A percentile compares a stretch with the other conserved stretches of the same genome.
Evolutionary conservation across 176 grass and related monocot species (phyloP).

Genomic region (Otatea glauca): DNA sequence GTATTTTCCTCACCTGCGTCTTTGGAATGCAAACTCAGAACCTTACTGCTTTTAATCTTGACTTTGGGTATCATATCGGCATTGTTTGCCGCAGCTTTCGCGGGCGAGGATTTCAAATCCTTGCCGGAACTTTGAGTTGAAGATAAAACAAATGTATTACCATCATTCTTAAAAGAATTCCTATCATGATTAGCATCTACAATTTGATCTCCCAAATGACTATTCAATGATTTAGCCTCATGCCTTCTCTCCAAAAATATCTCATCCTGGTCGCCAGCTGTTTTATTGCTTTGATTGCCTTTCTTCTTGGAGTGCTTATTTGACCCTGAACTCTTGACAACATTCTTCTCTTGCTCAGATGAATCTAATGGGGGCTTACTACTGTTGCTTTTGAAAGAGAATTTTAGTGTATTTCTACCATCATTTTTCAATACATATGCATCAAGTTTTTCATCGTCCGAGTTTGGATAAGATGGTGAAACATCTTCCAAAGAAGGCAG

Average conservation of each 20-base stretch:
- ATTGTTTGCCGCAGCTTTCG: conserved; percentile 40
- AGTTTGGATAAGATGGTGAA: conserved; percentile 56
- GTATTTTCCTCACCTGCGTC: conserved; percentile 60
- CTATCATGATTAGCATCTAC: conserved; percentile 48
- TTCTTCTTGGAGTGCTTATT: conserved; percentile 79
- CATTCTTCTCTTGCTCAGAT: conserved; percentile 57
- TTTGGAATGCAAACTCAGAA: conserved; percentile 68
- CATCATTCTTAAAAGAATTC: conserved; percentile 51
- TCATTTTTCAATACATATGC: conserved; percentile 79
- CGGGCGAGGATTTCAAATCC: conserved; percentile 45
- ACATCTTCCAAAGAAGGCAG: conserved; percentile 73
- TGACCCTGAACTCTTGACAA: conserved; percentile 55
- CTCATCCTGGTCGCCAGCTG: conserved; percentile 50
- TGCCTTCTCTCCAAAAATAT: conserved; percentile 62
- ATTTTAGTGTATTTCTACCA: conserved; percentile 69
- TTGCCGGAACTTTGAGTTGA: conserved; percentile 54
- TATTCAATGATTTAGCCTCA: conserved; percentile 60
- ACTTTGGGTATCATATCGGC: conserved; percentile 63
- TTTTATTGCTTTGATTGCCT: conserved; percentile 55
- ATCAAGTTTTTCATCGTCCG: conserved; percentile 66
- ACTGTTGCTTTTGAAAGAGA: conserved; percentile 88
- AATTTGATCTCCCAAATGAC: conserved; percentile 60
- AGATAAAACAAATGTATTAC: conserved; percentile 49
- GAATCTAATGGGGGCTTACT: conserved; percentile 57
- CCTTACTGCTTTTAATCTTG: conserved; percentile 72